These are phyloP conservation scores for Epithele typhae DNA, from an alignment of 768 basidiomycete genomes.

Conservation along the genomic window DNA sequence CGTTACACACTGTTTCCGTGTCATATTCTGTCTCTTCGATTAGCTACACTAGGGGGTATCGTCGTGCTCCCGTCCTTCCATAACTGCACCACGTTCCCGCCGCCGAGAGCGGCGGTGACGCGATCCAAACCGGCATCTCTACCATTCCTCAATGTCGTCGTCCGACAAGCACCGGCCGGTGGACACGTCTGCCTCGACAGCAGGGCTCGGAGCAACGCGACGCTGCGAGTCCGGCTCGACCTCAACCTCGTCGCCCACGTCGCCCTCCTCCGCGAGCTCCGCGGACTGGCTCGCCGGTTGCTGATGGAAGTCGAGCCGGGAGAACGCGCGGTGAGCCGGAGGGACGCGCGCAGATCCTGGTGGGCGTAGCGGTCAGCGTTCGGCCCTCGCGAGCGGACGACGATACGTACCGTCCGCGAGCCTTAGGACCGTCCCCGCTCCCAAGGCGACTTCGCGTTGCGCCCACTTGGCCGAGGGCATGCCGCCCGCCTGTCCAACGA, in stretches of 20 bases:
- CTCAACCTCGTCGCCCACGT: constrained; percentile 16
- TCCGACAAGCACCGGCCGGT: constrained; percentile 22
- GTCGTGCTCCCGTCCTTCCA: too few species aligned
- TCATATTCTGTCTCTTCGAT: too few species aligned
- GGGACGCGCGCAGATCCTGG: constrained; percentile 5
- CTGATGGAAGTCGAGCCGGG: constrained; percentile 41
- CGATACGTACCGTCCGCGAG: constrained; percentile 33
- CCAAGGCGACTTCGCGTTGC: too few species aligned
- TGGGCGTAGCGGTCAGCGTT: neutral
- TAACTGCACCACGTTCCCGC: too few species aligned
- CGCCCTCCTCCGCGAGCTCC: constrained; percentile 22
- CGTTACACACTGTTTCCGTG: too few species aligned
- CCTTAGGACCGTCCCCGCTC: constrained; percentile 53
- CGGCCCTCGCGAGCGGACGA: constrained; percentile 8
- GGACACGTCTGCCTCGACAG: too few species aligned
- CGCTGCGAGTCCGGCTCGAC: constrained; percentile 30
- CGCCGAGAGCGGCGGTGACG: too few species aligned
- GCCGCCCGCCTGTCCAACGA: neutral
- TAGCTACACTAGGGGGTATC: too few species aligned
- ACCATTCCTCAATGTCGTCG: constrained; percentile 34
- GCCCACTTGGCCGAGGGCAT: neutral
- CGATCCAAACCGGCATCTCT: too few species aligned
- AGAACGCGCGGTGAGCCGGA: constrained; percentile 46
- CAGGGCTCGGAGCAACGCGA: constrained; percentile 22
- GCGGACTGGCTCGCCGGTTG: neutral